Percentiles rank a stretch among this genome's conserved stretches.
phyloP scores from a whole-genome alignment of 2,329 filamentous ascomycete genomes.

The Ceratocystis ficicola region DNA sequence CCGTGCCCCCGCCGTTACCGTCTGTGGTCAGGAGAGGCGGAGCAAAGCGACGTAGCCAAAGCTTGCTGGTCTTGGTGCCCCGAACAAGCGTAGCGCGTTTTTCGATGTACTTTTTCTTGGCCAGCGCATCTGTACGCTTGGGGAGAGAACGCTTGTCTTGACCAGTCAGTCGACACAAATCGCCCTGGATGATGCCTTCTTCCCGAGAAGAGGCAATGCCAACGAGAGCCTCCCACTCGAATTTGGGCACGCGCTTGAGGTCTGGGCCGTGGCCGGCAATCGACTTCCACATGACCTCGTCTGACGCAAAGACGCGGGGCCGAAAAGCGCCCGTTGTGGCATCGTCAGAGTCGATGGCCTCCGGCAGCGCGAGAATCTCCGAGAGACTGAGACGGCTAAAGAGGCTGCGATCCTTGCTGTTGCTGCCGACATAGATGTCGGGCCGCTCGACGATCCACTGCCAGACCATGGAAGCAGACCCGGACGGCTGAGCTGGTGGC shows the following conservation, averaged over 20 bases:
- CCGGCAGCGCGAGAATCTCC: conserved; percentile 22
- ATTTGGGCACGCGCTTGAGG: conserved; percentile 44
- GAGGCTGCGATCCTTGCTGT: conserved; percentile 17
- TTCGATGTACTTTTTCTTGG: conserved; percentile 49
- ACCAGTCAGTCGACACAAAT: conserved; percentile 44
- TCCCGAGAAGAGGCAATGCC: conserved; percentile 44
- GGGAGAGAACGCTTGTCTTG: conserved; percentile 54
- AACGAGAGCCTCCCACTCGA: conserved; percentile 47
- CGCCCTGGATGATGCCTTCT: conserved; percentile 48
- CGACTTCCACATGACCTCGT: conserved; percentile 47
- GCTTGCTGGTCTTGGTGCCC: conserved; percentile 49
- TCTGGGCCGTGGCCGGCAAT: conserved; percentile 49
- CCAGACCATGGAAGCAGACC: conserved; percentile 22
- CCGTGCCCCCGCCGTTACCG: conserved; percentile 12
- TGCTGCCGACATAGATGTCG: conserved; percentile 24
- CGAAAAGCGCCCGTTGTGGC: conserved; percentile 14
- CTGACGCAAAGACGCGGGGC: conserved; percentile 37
- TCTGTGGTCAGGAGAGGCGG: conserved; percentile 33
- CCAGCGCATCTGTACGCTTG: conserved; percentile 46
- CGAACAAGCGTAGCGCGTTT: conserved; percentile 48
- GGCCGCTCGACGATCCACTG: conserved; percentile 25
- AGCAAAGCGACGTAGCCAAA: conserved; percentile 47
- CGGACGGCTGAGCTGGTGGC: background rate
- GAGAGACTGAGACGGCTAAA: conserved; percentile 24
- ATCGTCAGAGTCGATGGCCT: background rate